Percentiles rank a stretch among this genome's conserved stretches.
Conservation (phyloP, 441 rosid species). For the Macaranga tanarius region DNA sequence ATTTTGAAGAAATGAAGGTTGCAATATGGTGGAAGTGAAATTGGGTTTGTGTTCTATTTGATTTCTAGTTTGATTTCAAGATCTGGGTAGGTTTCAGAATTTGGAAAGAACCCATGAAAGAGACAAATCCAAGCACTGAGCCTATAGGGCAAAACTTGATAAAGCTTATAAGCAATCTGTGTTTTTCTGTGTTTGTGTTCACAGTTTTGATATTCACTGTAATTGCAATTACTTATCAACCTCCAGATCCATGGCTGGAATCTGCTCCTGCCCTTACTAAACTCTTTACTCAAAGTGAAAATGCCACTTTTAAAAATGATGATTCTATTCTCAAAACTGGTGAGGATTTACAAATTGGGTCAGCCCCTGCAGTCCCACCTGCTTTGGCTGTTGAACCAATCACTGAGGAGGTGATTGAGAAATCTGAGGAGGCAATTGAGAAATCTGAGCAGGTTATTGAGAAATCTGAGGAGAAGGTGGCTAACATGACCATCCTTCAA, state of each 20-base stretch:
- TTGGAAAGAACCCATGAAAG: constrained; percentile 61
- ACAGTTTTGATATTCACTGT: constrained; percentile 78
- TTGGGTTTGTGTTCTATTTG: constrained; percentile 13
- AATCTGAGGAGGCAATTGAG: constrained; percentile 58
- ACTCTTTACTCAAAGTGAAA: constrained; percentile 65
- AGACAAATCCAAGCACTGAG: constrained; percentile 56
- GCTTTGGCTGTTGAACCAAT: constrained; percentile 35
- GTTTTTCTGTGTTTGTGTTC: constrained; percentile 92
- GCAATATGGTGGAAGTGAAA: constrained; percentile 5
- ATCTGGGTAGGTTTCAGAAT: neutral
- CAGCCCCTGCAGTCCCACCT: constrained; percentile 37
- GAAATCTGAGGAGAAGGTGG: constrained; percentile 50
- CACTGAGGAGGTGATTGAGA: constrained; percentile 65
- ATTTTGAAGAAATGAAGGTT: constrained; percentile 1
- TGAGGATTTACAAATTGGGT: constrained; percentile 48
- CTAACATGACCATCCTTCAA: constrained; percentile 46
- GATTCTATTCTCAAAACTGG: constrained; percentile 69
- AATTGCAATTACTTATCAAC: constrained; percentile 89
- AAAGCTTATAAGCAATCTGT: constrained; percentile 76
- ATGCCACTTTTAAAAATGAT: constrained; percentile 81
- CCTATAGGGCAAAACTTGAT: constrained; percentile 84
- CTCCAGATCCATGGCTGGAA: constrained; percentile 98
- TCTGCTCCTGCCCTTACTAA: constrained; percentile 87
- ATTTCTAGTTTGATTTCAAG: constrained; percentile 19
- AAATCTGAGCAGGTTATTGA: constrained; percentile 61